Conservation (phyloP, 495 filamentous ascomycete species). For the Xylaria bambusicola region DNA sequence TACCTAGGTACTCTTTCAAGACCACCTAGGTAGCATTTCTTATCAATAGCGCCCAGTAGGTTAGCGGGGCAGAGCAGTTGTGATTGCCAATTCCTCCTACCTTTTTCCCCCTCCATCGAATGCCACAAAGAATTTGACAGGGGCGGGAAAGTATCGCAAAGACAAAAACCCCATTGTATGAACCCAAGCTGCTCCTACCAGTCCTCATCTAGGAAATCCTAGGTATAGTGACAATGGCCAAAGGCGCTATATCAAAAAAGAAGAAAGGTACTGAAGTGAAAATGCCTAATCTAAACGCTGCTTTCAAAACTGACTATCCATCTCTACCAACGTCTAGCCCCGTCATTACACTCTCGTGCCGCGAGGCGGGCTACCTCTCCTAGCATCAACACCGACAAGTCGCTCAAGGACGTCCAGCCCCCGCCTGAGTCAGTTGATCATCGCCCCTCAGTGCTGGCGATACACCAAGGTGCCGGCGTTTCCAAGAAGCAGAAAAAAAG, state of each 20-base stretch:
- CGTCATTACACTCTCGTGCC: conserved; percentile 66
- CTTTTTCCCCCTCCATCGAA: too few relatives aligned
- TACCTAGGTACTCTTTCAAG: too few relatives aligned
- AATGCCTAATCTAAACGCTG: not conserved
- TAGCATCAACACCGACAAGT: conserved; percentile 74
- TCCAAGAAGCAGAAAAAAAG: conserved; percentile 64
- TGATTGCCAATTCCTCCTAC: too few relatives aligned
- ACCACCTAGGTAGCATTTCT: too few relatives aligned
- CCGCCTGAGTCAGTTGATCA: conserved; percentile 52
- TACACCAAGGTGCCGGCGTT: conserved; percentile 63
- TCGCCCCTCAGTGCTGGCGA: conserved; percentile 62
- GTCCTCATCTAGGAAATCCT: too few relatives aligned
- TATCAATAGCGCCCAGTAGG: too few relatives aligned
- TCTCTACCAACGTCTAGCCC: conserved; percentile 33
- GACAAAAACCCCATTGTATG: too few relatives aligned
- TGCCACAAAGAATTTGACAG: too few relatives aligned
- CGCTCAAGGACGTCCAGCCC: conserved; percentile 61
- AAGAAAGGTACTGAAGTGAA: conserved; percentile 35
- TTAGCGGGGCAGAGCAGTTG: too few relatives aligned
- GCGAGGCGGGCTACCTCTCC: conserved; percentile 72
- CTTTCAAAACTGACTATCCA: conserved; percentile 16
- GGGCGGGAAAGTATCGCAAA: too few relatives aligned
- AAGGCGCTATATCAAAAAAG: conserved; percentile 42
- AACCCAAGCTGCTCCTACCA: too few relatives aligned
- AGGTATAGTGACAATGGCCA: conserved; percentile 34